Conservation (phyloP, 306 rosid species). For the Arachis hypogaea region DNA sequence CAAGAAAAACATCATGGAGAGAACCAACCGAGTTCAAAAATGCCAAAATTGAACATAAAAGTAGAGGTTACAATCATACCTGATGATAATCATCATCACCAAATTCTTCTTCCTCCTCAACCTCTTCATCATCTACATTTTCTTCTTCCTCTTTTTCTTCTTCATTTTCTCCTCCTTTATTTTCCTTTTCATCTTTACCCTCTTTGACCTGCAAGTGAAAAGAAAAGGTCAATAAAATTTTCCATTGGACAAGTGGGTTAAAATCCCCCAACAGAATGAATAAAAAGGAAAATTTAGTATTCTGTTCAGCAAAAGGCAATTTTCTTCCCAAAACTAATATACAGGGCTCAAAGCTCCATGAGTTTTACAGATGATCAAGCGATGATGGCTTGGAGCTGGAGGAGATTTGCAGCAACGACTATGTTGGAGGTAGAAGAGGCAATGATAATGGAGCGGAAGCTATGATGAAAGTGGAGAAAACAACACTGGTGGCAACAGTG, state of each 20-base stretch:
- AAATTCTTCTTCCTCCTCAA: conserved; percentile 41
- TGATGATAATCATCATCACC: conserved; percentile 58
- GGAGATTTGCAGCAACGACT: background rate
- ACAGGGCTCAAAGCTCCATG: conserved; percentile 6
- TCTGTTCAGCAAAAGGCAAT: conserved; percentile 9
- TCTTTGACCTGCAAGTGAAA: conserved; percentile 43
- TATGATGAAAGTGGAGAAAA: conserved; percentile 4
- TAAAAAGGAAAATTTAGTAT: background rate
- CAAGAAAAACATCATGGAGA: conserved; percentile 6
- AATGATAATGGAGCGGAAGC: background rate
- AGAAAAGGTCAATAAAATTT: conserved; percentile 17
- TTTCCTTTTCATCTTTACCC: conserved; percentile 40
- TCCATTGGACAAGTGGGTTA: conserved; percentile 10
- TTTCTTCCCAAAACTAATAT: conserved; percentile 19
- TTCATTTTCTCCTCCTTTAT: conserved; percentile 51
- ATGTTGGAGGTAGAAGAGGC: background rate
- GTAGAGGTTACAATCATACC: conserved; percentile 45
- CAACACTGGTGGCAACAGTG: background rate
- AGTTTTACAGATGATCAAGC: conserved; percentile 11
- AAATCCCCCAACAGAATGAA: background rate
- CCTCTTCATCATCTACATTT: conserved; percentile 45
- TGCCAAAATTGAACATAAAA: conserved; percentile 25
- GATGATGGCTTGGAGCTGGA: background rate
- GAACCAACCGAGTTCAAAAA: conserved; percentile 16
- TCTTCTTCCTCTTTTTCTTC: conserved; percentile 62